Evolutionary conservation across 352 stramenopile genomes (phyloP), one percentile per base, ranked within the genome.

Genomic region (Blastocystis sp.): DNA sequence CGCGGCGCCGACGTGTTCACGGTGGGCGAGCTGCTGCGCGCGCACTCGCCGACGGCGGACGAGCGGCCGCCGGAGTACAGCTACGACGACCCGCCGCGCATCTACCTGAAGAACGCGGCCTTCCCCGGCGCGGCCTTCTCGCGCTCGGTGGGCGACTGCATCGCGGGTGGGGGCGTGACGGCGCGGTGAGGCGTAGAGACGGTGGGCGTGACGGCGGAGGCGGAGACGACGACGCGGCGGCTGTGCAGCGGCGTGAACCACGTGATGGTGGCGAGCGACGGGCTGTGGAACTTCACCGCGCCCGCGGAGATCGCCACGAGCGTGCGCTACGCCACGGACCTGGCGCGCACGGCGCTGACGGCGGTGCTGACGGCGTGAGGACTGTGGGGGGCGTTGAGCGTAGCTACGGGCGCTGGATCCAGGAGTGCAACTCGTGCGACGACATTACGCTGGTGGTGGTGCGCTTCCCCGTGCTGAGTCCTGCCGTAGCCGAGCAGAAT

Each of bases 91-190:
- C 71, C 71, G 9, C 71, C 71, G 28, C 71, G 71, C 28, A 81
- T 81, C 48, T 81, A 81, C 53, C 17, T 81, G 43, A 56, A 43
- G 48, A 64, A 81, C 45, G 43, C 28, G 23, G 4, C 40, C 0
- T 81, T 62, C 45, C 71, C 71, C 21, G 71, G 71, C 2, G 71
- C 71, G 21, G 71, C 71, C 9, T 81, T 81, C 53, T 81, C 71
- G 7, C 71, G 71, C 38, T 81, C 71, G 17, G 48, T 81, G 10
- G 71, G 71, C 64, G 71, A 81, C 53, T 53, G 2, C 21, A 48
- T 81, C 21, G 71, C 71, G 10, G 71, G 71, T 81, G 17, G 7
- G n/a, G 3, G 7, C 48, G 28, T 34, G 28, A 0, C 28, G 28
- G 28, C 28, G 28, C 0, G 28, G 28, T 34, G 28, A 34, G 28